Base-by-base conservation (phyloP, 2,329 filamentous ascomycete species). In the Arthroderma sp. region DNA sequence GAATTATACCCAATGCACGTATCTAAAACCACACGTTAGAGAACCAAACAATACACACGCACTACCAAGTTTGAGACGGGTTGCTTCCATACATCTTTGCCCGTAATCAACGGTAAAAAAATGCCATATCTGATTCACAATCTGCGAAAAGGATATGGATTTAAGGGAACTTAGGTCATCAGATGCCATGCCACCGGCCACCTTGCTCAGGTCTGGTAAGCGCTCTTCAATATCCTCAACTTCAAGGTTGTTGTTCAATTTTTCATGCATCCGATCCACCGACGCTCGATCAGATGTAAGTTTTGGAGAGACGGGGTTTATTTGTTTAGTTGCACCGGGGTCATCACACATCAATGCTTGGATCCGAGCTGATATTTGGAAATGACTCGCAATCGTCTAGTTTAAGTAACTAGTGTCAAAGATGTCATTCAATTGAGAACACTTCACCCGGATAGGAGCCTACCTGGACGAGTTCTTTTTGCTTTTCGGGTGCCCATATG, bases 91-190 rank as follows among this genome's bases (percentile, higher is more conserved):
- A 78, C 81, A 84, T 57, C 69, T 71, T 10, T 70, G 64, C 0
- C 81, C 82, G 58, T 80, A 75, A 53, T 87, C 83, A 9, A 84
- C 74, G 0, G 81, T 81, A 9, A 78, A 80, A 59, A 83, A 87
- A 57, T 85, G 82, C 69, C 81, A 81, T n/a, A 84, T 80, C 44
- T 80, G 74, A 49, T 83, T 72, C 4, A 81, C 74, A 36, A 85
- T 70, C 29, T 75, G 65, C 41, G 76, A 74, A 46, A 77, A 71
- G 2, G 72, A 73, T 4, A 73, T 54, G 31, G 38, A 51, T 56
- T 49, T 40, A 36, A 40, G 27, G 15, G 15, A 22, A 22, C 15
- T 22, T 22, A 22, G 15, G 15, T 22, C 15, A 22, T 22, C 15
- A 3, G 15, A 22, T 22, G 15, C 15, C 15, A 22, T 22, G 15